Evolutionary conservation across 192 early-diverging fungal genomes (phyloP), one percentile per base, ranked within the genome.

Genomic region (Funneliformis mosseae): DNA sequence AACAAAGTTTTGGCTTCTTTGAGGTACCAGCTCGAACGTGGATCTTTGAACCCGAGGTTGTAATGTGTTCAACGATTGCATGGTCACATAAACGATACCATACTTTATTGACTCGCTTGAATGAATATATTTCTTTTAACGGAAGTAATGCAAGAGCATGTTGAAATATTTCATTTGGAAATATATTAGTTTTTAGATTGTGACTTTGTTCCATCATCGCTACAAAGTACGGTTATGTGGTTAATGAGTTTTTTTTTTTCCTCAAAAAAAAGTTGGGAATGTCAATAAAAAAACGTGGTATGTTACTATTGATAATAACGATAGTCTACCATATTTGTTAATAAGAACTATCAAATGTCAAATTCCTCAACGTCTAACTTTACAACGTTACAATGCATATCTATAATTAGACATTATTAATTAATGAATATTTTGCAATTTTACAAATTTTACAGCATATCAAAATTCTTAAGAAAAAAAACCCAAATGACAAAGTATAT

Each of bases 51-150:
- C 48, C 23, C 5, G 25, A 45, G 9, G 25, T 39, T 11, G n/a
- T 50, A 38, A 76, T 50, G 25, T 76, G 74, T 21, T 39, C 50
- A n/a, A 76, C 48, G n/a, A 76, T 23, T 14, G 74, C 74, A 59
- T 76, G 74, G 21, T 76, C 74, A 59, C 43, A 76, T 23, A 76
- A 27, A 76, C 8, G 27, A 28, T 59, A 76, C 74, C 74, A 76
- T 59, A 38, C 74, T 12, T 39, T 42, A 61, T 59, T 76, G 21
- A 76, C 74, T 61, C 74, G n/a, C 48, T 48, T 42, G 12, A 76
- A 45, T 39, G 43, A 23, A 59, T 76, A 76, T 27, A 76, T 76
- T 27, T 76, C 16, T 76, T 61, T 76, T 50, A 76, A 33, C 23
- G 46, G 25, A 39, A 76, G 74, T 25, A 50, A 28, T 27, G 74